A percentile compares a stretch with the other conserved stretches of the same genome.
These are phyloP conservation scores for Plectranthus barbatus DNA, from an alignment of 257 asterid genomes.

Conservation along the genomic window DNA sequence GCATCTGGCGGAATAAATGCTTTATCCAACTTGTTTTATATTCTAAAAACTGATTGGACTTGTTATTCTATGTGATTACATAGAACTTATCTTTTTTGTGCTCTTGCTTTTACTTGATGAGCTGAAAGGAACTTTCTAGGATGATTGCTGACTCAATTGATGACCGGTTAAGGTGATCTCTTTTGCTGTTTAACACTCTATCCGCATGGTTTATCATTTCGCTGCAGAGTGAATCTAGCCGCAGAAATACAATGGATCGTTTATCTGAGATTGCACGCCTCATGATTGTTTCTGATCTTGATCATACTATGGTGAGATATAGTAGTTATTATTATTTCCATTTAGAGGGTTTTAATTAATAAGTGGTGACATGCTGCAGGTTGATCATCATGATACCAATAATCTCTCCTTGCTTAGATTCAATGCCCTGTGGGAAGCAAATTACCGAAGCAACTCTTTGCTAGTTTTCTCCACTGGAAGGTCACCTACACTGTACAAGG, in stretches of 20 bases:
- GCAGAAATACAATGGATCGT: slow-evolving; percentile 50
- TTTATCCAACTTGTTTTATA: neutral
- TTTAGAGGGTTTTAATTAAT: slow-evolving; percentile 8
- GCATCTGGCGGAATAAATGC: neutral
- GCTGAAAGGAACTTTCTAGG: neutral
- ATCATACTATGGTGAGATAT: slow-evolving; percentile 79
- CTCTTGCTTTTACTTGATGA: neutral
- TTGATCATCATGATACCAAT: slow-evolving; percentile 82
- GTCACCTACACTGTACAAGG: slow-evolving; percentile 84
- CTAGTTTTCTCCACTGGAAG: slow-evolving; percentile 97
- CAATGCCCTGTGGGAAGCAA: slow-evolving; percentile 93
- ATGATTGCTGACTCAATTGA: neutral
- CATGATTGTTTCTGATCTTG: slow-evolving; percentile 98
- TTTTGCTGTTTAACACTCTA: neutral
- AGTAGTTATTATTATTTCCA: neutral
- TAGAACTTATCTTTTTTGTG: neutral
- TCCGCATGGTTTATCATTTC: slow-evolving; percentile 4
- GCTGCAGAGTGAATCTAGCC: slow-evolving; percentile 35
- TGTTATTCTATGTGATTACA: neutral
- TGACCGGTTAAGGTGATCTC: neutral
- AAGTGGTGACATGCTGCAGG: slow-evolving; percentile 41
- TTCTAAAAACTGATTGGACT: neutral
- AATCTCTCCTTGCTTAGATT: slow-evolving; percentile 83
- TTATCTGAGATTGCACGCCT: slow-evolving; percentile 62
- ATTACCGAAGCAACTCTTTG: slow-evolving; percentile 77